Evolutionary conservation across 116 monocot species (phyloP), one percentile per base, ranked within the genome.

Genomic region (Phalaenopsis hybrid): DNA sequence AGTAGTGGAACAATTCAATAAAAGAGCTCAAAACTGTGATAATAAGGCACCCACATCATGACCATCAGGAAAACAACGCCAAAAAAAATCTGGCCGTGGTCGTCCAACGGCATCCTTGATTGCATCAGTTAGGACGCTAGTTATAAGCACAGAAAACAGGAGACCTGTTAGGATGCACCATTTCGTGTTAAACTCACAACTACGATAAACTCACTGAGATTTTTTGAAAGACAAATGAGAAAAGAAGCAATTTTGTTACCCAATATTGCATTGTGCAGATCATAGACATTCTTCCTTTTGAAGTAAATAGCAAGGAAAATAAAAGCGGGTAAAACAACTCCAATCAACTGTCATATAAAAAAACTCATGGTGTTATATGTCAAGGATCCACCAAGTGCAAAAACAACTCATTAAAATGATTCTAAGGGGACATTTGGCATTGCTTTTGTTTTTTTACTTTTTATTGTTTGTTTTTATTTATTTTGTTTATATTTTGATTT

Each of bases 51-150:
- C 50, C 16, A 92, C 96, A 50, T 85, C 90, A 69, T 82, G 80
- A 58, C 92, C 92, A 87, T 95, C 91, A 82, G 91, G 93, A 77
- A 92, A 95, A 76, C 93, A 96, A 3, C 93, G 90, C 92, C 90
- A 93, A 44, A 90, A 96, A 79, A 96, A 96, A 85, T 96, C 87
- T 18, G 95, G 95, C 7, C 93, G 82, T 61, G 95, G 95, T 76
- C 95, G 79, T 28, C 95, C 95, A 84, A 96, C 91, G 21, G 85
- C 85, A 85, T 87, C 91, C 85, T 96, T 96, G 50, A 96, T 86
- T 48, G 90, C 90, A 84, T 90, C 90, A 8, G 96, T 96, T 82
- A 90, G 74, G 44, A 93, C 89, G 15, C 57, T 93, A 41, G 96
- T 91, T 44, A 93, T 85, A 79, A 96, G 77, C 81, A 88, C 91